Evolutionary conservation across 2,329 filamentous ascomycete species (phyloP).

Genomic region (Chrysoporthe cubensis): DNA sequence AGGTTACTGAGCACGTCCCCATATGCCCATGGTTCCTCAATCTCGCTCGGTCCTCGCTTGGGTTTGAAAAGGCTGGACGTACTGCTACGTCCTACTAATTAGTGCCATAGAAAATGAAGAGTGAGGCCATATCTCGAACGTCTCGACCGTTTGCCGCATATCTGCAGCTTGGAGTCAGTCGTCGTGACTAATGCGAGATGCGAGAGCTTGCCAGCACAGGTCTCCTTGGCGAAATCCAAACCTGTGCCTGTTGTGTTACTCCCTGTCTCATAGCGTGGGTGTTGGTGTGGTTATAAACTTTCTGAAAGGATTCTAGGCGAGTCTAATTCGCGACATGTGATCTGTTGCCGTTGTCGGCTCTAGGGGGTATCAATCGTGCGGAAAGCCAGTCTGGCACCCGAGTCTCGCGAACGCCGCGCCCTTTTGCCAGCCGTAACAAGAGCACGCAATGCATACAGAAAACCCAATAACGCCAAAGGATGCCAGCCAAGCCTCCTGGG

Average conservation of each 20-base stretch:
- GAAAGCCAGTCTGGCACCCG: slow-evolving; percentile 2
- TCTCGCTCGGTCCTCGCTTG: not conserved
- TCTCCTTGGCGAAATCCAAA: not conserved
- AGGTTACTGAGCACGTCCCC: not conserved
- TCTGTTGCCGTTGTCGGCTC: not conserved
- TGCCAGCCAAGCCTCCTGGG: not conserved
- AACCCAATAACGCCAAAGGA: not conserved
- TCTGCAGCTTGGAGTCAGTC: not conserved
- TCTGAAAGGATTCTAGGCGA: not conserved
- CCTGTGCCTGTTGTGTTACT: too few relatives aligned
- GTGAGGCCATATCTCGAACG: not conserved
- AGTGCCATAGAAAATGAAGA: not conserved
- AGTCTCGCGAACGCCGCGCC: not conserved
- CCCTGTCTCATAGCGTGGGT: not conserved
- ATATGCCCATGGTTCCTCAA: not conserved
- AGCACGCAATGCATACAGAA: not conserved
- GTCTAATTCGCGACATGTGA: not conserved
- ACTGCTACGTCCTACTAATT: not conserved
- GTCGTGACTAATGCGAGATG: too few relatives aligned
- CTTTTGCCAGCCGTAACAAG: not conserved
- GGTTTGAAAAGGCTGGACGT: not conserved
- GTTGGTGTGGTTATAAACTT: not conserved
- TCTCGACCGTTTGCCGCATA: not conserved
- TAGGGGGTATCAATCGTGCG: slow-evolving; percentile 8
- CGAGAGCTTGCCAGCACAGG: too few relatives aligned